Evolutionary conservation across 2,329 filamentous ascomycete species (phyloP), one percentile per base, ranked within the genome.

Genomic region (Ceratocystis colombiana): DNA sequence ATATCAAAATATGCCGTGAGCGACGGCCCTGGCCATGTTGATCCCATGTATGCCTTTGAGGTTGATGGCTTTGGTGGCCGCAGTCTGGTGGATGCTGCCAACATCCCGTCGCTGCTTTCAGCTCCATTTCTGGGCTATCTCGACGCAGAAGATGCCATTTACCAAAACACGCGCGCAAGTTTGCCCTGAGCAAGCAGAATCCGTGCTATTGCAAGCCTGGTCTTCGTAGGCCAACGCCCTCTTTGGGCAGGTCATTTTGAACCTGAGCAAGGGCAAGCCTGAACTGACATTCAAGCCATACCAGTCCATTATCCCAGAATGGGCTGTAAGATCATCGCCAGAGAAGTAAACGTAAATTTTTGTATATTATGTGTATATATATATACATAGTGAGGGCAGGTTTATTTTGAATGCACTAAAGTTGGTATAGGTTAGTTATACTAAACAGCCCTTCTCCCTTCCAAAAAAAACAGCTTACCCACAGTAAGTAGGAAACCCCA

Each of bases 181-280:
- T 92, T 81, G 84, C 94, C 67, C 81, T 95, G 25, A 83, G 84
- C 67, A 82, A 83, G 66, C 83, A 84, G 0, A 96, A 96, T 71
- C 89, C 90, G 0, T 96, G 94, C 75, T 96, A 82, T 71, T 78
- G 89, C 64, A 78, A 79, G 17, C 75, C 66, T 77, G 75, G 75
- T 95, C 94, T 73, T 87, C 89, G 0, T 94, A 89, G 90, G 89
- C 89, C 15, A 94, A 94, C 73, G 89, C 88, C 0, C 83, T 95
- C n/a, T 94, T 92, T 75, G 88, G 89, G 15, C 88, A 93, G 77
- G 89, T 2, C 22, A 25, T 25, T 25, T 25, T 25, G 2, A 25
- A 25, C 22, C 22, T 25, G 22, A 25, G 22, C 22, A 25, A 25
- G 2, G 22, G 2, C 73, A 89, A 89, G 73, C 90, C 89, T 10